Evolutionary conservation across 208 protist genomes (phyloP), one percentile per base, ranked within the genome.

Genomic region (Wallacemonas sp.): DNA sequence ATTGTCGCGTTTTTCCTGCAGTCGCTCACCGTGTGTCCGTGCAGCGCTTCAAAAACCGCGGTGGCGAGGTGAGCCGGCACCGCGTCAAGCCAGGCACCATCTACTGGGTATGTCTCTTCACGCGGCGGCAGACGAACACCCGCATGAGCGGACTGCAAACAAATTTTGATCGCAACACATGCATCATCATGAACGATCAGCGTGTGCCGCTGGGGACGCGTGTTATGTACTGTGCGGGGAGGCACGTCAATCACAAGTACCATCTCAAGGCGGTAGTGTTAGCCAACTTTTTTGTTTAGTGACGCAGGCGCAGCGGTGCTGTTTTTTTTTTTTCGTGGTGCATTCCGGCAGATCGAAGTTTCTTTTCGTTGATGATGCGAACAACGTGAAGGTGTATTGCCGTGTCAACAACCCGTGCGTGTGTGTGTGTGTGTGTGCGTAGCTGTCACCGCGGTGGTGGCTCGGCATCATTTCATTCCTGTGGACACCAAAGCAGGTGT

Each of bases 211-310:
- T 97, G 5, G 91, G 91, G 9, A 90, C 87, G 10, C 86, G 91
- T 3, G 87, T 97, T 24, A 97, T 94, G 88, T 97, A 97, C 79
- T 91, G 85, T 61, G 91, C 91, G 3, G 88, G 91, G 5, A 72
- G 91, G 27, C 91, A 97, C 68, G 89, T 97, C n/a, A 97, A 97
- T 37, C 91, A 97, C 77, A 94, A 94, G 66, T 91, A 84, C 37
- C 89, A 93, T 64, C 73, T 97, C 39, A 97, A 97, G 76, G 87
- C 91, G 0, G 81, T 92, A n/a, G 91, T 97, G 19, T 71, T 97
- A 8, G 91, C 91, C 0, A 97, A 97, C 72, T 97, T 97, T 61
- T 93, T 97, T 63, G 83, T 97, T 5, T 97, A 69, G 79, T 9
- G 19, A 13, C 6, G 10, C 32, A 22, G 38, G 2, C 22, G 33